These are phyloP conservation scores for Pseudogymnoascus sp. DNA, from an alignment of 2,329 filamentous ascomycete genomes.

Conservation along the genomic window DNA sequence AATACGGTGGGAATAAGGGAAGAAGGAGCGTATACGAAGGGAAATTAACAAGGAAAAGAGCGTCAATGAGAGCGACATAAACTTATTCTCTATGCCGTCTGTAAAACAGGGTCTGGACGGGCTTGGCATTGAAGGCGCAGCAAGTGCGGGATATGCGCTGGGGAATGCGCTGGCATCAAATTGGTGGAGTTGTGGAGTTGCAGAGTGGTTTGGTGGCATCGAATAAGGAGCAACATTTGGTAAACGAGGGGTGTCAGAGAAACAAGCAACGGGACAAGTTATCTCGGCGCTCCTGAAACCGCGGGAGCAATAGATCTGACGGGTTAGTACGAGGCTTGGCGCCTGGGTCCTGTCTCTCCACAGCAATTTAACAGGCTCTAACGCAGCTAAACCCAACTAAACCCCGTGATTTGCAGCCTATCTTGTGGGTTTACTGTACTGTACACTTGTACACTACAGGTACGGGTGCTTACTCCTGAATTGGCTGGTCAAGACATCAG, in stretches of 20 bases:
- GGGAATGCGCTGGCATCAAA: neutral
- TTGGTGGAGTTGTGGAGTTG: neutral
- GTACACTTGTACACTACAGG: no score
- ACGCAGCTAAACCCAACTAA: neutral
- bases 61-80: neutral
- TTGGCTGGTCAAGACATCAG: neutral
- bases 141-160: conserved; percentile 2
- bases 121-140: conserved; percentile 2
- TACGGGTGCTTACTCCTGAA: neutral
- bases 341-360: neutral
- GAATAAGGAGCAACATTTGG: neutral
- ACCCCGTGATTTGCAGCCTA: neutral
- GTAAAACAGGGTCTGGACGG: neutral
- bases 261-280: neutral
- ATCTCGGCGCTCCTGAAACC: neutral
- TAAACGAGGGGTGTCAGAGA: neutral
- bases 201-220: neutral
- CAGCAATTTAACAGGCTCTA: neutral
- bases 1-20: neutral
- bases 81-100: neutral
- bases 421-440: neutral
- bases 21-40: neutral
- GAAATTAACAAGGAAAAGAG: conserved; percentile 2
- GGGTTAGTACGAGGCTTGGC: conserved; percentile 1
- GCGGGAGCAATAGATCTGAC: neutral